These are phyloP conservation scores for Paraglomus occultum DNA, from an alignment of 192 early-diverging fungal species.

Conservation along the genomic window DNA sequence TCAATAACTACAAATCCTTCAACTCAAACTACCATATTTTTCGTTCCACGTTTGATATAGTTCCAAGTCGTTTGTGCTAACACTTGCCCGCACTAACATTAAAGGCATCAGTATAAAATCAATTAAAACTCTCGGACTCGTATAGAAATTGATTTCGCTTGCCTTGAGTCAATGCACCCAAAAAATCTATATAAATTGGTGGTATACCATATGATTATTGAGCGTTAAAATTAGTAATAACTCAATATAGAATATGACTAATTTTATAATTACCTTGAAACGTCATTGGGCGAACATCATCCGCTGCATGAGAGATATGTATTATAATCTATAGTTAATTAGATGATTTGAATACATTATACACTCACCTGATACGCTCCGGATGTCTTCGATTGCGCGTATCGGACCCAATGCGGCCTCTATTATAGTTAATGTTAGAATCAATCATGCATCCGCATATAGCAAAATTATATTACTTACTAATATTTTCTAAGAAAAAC, in stretches of 20 bases:
- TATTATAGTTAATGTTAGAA: neutral
- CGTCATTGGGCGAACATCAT: slow-evolving; percentile 71
- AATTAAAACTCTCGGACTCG: slow-evolving; percentile 1
- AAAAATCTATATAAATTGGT: slow-evolving; percentile 61
- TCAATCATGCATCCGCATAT: neutral
- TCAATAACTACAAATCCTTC: no score
- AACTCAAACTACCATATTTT: slow-evolving; percentile 56
- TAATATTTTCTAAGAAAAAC: no score
- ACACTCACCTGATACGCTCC: slow-evolving; percentile 32
- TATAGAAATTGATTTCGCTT: slow-evolving; percentile 16
- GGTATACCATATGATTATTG: no score
- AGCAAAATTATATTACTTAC: no score
- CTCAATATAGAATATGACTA: no score
- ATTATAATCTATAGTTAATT: neutral
- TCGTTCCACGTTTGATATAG: slow-evolving; percentile 71
- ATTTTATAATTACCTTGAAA: no score
- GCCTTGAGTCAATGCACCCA: slow-evolving; percentile 74
- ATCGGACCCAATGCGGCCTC: slow-evolving; percentile 66
- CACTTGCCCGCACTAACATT: slow-evolving; percentile 68
- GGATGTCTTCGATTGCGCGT: slow-evolving; percentile 50
- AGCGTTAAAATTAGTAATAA: no score
- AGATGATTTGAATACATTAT: slow-evolving; percentile 49
- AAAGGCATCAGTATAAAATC: slow-evolving; percentile 7
- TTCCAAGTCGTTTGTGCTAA: slow-evolving; percentile 76
- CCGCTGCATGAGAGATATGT: slow-evolving; percentile 27